These are phyloP conservation scores for Xerophyta viscosa DNA, from an alignment of 106 monocot species.

Conservation along the genomic window DNA sequence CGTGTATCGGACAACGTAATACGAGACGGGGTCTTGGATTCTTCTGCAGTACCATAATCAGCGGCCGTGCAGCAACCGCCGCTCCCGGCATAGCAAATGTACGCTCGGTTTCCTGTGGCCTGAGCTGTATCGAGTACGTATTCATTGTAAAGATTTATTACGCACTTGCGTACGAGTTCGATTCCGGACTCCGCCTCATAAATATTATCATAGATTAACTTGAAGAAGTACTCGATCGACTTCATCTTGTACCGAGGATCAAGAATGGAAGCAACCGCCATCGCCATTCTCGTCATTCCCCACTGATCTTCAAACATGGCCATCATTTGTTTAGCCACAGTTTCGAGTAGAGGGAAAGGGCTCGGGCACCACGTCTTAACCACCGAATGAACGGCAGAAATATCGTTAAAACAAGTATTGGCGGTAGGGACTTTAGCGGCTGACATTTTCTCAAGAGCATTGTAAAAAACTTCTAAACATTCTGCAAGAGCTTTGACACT, in stretches of 20 bases:
- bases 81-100: constrained; percentile 31
- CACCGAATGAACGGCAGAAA: constrained; percentile 58
- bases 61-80: constrained; percentile 16
- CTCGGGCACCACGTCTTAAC: constrained; percentile 46
- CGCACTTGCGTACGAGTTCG: constrained; percentile 35
- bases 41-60: constrained; percentile 14
- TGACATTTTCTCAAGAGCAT: constrained; percentile 48
- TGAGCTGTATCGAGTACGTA: constrained; percentile 41
- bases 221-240: constrained; percentile 69
- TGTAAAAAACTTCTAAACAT: constrained; percentile 49
- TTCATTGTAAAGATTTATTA: constrained; percentile 57
- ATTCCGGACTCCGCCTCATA: constrained; percentile 43
- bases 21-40: constrained; percentile 34
- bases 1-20: constrained; percentile 58
- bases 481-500: constrained; percentile 55
- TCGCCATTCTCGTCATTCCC: constrained; percentile 40
- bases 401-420: constrained; percentile 71
- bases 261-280: constrained; percentile 71
- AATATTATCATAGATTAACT: constrained; percentile 41
- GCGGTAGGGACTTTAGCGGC: constrained; percentile 42
- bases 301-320: constrained; percentile 67
- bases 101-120: constrained; percentile 23
- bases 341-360: constrained; percentile 24
- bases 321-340: constrained; percentile 64
- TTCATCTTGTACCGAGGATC: constrained; percentile 95